Percentiles rank a stretch among this genome's conserved stretches.
Evolutionary conservation across 306 rosid genomes (phyloP).

Genomic region (Fragaria vesca): DNA sequence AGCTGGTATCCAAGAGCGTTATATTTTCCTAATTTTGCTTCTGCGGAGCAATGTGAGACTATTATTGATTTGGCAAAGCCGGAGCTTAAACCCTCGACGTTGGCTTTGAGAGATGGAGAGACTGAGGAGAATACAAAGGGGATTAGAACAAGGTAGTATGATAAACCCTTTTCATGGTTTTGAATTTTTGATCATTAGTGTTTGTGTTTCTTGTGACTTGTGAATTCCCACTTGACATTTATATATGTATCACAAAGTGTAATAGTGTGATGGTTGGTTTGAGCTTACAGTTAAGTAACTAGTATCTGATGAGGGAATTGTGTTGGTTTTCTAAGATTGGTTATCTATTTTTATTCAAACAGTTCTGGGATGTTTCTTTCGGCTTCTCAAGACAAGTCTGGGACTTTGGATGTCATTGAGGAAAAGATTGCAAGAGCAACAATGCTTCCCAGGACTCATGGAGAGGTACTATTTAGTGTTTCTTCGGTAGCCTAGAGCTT

Average conservation of each 20-base stretch:
- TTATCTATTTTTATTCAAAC: constrained; percentile 22
- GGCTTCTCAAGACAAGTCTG: constrained; percentile 64
- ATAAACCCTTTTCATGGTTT: constrained; percentile 5
- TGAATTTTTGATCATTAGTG: background rate
- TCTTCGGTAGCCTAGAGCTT: background rate
- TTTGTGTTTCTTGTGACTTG: background rate
- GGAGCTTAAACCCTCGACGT: constrained; percentile 58
- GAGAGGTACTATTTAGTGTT: constrained; percentile 58
- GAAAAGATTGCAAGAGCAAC: constrained; percentile 85
- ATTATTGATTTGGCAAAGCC: constrained; percentile 52
- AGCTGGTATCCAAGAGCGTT: constrained; percentile 86
- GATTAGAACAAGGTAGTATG: constrained; percentile 77
- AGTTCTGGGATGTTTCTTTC: constrained; percentile 79
- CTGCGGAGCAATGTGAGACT: constrained; percentile 65
- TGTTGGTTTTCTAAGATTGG: background rate
- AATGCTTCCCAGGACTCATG: constrained; percentile 73
- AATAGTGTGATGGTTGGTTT: background rate
- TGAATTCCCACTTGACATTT: background rate
- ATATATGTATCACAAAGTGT: background rate
- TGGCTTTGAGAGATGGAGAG: constrained; percentile 74
- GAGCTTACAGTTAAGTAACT: background rate
- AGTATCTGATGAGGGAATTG: background rate
- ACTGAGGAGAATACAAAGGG: constrained; percentile 56
- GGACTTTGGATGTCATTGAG: constrained; percentile 63
- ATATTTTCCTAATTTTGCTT: constrained; percentile 87